Percentiles rank a stretch among this genome's conserved stretches.
phyloP scores from a whole-genome alignment of 2,329 filamentous ascomycete species.

The Tolypocladium cylindrosporum region DNA sequence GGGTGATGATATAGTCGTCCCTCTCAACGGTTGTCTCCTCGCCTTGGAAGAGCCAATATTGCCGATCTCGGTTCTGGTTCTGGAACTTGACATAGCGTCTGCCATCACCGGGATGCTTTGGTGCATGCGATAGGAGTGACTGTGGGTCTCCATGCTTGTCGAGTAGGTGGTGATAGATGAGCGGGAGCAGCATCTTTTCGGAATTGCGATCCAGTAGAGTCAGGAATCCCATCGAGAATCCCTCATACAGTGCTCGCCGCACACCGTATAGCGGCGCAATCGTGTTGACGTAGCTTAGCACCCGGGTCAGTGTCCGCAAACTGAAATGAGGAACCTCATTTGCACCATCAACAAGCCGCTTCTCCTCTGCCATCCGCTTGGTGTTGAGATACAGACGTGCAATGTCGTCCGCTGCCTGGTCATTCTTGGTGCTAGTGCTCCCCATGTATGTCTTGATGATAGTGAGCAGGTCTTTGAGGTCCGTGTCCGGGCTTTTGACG shows the following conservation, averaged over 20 bases:
- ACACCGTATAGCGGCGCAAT: constrained; percentile 78
- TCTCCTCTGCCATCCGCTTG: constrained; percentile 70
- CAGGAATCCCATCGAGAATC: constrained; percentile 95
- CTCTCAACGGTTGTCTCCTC: constrained; percentile 54
- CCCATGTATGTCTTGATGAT: constrained; percentile 86
- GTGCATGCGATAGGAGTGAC: constrained; percentile 66
- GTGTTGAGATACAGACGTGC: constrained; percentile 82
- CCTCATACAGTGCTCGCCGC: constrained; percentile 80
- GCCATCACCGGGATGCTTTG: constrained; percentile 67
- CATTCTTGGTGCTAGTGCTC: constrained; percentile 58
- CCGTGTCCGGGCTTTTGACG: constrained; percentile 79
- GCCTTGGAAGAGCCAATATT: constrained; percentile 86
- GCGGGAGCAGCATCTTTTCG: constrained; percentile 64
- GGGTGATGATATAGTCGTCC: constrained; percentile 89
- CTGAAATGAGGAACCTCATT: constrained; percentile 97
- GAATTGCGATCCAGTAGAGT: constrained; percentile 79
- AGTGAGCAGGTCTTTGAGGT: constrained; percentile 74
- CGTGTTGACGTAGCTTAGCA: constrained; percentile 77
- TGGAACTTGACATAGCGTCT: constrained; percentile 71
- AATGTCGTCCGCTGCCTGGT: constrained; percentile 68
- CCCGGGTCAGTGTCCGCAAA: constrained; percentile 83
- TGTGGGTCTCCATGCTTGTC: constrained; percentile 56
- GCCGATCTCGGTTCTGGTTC: constrained; percentile 52
- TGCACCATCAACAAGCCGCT: constrained; percentile 78
- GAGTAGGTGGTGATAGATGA: constrained; percentile 74